Conservation (phyloP, 352 stramenopile genomes). For the Globisporangium ultimum region DNA sequence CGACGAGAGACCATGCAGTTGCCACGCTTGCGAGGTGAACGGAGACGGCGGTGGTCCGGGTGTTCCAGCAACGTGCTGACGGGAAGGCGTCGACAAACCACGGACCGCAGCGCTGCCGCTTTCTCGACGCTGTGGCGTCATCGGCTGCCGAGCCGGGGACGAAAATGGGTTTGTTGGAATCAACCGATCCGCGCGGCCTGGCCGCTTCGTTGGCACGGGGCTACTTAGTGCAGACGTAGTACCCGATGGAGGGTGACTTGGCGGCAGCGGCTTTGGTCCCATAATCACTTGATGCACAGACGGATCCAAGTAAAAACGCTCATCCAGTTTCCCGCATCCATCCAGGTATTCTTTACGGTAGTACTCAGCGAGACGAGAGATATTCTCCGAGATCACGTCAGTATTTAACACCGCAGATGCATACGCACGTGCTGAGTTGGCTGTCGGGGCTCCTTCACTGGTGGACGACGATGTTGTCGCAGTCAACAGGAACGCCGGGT, state of each 20-base stretch:
- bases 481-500: slow-evolving; percentile 19
- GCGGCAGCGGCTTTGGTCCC: slow-evolving; percentile 15
- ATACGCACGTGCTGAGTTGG: slow-evolving; percentile 4
- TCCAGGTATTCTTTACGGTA: slow-evolving; percentile 49
- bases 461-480: neutral
- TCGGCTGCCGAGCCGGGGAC: slow-evolving; percentile 34
- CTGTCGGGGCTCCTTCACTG: neutral
- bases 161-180: slow-evolving; percentile 20
- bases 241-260: slow-evolving; percentile 12
- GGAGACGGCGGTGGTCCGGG: slow-evolving; percentile 27
- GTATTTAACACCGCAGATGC: slow-evolving; percentile 32
- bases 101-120: slow-evolving; percentile 15
- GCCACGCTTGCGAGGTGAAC: slow-evolving; percentile 58
- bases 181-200: slow-evolving; percentile 6
- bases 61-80: neutral
- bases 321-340: slow-evolving; percentile 51
- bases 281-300: slow-evolving; percentile 30
- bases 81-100: slow-evolving; percentile 29
- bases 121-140: slow-evolving; percentile 30
- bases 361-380: slow-evolving; percentile 24
- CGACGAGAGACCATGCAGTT: slow-evolving; percentile 64
- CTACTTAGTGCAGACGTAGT: slow-evolving; percentile 12
- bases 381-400: slow-evolving; percentile 39
- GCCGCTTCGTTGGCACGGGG: slow-evolving; percentile 9
- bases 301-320: slow-evolving; percentile 49